phyloP scores from a whole-genome alignment of 2,329 filamentous ascomycete genomes.

The Chrysosporium queenslandicum region DNA sequence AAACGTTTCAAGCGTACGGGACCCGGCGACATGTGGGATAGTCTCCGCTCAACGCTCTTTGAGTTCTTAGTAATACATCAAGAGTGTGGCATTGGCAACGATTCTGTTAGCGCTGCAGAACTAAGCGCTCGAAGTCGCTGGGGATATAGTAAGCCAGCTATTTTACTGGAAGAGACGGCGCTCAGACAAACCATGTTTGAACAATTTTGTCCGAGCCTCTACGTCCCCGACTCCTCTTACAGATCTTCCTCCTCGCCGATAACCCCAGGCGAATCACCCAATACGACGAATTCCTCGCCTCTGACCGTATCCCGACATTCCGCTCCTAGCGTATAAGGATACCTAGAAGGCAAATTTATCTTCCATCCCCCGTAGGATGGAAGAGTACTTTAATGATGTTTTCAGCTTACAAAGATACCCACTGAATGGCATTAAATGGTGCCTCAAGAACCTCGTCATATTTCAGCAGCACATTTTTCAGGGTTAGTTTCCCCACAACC shows the following conservation, averaged over 20 bases:
- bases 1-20: slow-evolving; percentile 27
- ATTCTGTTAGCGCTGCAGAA: slow-evolving; percentile 19
- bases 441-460: not conserved
- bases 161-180: slow-evolving; percentile 24
- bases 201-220: slow-evolving; percentile 11
- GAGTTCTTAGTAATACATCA: slow-evolving; percentile 24
- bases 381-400: not conserved
- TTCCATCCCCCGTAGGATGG: not conserved
- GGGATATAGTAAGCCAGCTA: slow-evolving; percentile 12
- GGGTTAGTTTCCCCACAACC: not conserved
- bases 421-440: not conserved
- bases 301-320: not conserved
- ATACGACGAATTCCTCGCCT: not conserved
- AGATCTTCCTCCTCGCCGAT: not conserved
- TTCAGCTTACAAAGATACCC: not conserved
- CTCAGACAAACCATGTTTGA: slow-evolving; percentile 24
- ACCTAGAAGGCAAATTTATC: not conserved
- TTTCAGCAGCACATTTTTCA: not conserved
- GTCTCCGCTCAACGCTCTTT: slow-evolving; percentile 22
- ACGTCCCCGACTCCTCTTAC: not conserved
- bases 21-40: slow-evolving; percentile 24
- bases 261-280: not conserved
- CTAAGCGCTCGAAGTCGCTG: slow-evolving; percentile 21
- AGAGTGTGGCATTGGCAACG: slow-evolving; percentile 24
- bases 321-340: not conserved